Conservation (phyloP, 441 rosid genomes). For the Isatis lusitanica region DNA sequence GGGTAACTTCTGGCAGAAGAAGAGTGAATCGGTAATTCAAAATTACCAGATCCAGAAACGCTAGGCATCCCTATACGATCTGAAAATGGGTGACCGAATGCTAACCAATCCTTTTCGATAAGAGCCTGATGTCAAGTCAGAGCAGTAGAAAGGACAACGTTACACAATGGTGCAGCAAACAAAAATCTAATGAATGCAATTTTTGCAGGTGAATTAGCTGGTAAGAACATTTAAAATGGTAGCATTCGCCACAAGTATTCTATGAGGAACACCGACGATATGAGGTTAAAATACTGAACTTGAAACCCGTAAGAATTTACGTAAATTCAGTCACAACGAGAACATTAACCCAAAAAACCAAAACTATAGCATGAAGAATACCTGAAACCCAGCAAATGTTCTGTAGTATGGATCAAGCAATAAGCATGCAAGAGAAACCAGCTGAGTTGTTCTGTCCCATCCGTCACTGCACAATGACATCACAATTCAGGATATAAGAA, state of each 20-base stretch:
- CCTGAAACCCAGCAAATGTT: constrained; percentile 98
- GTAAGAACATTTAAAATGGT: constrained; percentile 8
- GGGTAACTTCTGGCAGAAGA: constrained; percentile 69
- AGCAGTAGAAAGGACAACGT: constrained; percentile 18
- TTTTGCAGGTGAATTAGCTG: constrained; percentile 14
- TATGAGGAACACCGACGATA: constrained; percentile 1
- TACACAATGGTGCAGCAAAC: constrained; percentile 22
- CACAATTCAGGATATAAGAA: constrained; percentile 12
- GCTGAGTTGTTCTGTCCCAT: constrained; percentile 99
- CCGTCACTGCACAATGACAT: constrained; percentile 74
- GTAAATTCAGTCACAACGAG: constrained; percentile 1
- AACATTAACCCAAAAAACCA: not conserved
- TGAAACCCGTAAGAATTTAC: constrained; percentile 2
- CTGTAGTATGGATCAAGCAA: constrained; percentile 96
- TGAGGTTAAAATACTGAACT: constrained; percentile 4
- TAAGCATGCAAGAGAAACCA: constrained; percentile 92
- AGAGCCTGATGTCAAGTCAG: constrained; percentile 63
- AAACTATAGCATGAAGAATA: constrained; percentile 32
- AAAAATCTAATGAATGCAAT: constrained; percentile 4
- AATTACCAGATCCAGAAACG: constrained; percentile 54
- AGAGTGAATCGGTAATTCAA: constrained; percentile 75
- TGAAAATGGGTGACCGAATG: constrained; percentile 98
- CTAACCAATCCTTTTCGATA: constrained; percentile 96
- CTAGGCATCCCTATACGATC: constrained; percentile 93
- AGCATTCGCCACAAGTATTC: constrained; percentile 15